Conservation (phyloP, 306 rosid species). For the Canavalia ensiformis region DNA sequence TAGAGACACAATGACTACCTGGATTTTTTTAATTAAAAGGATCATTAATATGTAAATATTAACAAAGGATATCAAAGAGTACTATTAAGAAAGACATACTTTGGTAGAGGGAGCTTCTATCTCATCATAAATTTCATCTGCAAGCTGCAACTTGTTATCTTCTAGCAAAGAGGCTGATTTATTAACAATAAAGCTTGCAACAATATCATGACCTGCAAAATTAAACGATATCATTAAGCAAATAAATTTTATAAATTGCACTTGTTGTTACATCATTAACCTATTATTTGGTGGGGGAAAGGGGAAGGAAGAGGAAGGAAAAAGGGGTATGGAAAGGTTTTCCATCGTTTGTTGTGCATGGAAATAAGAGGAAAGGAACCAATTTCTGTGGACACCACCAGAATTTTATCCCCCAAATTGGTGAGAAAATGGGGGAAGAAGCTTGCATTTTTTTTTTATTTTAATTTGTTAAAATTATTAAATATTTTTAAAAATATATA, state of each 20-base stretch:
- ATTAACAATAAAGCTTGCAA: conserved; percentile 72
- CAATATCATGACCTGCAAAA: conserved; percentile 76
- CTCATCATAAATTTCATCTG: conserved; percentile 71
- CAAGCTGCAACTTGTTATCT: conserved; percentile 68
- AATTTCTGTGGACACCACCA: too few species aligned
- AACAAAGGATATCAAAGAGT: conserved; percentile 31
- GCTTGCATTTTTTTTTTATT: too few species aligned
- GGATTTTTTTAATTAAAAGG: conserved; percentile 45
- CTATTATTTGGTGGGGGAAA: too few species aligned
- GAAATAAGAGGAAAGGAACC: too few species aligned
- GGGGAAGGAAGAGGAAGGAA: too few species aligned
- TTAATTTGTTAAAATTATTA: too few species aligned
- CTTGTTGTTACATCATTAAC: not conserved
- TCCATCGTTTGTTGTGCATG: too few species aligned
- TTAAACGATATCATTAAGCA: conserved; percentile 29
- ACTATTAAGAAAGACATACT: conserved; percentile 52
- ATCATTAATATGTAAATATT: conserved; percentile 35
- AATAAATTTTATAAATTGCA: conserved; percentile 23
- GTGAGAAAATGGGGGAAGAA: too few species aligned
- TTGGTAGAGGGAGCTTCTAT: conserved; percentile 63
- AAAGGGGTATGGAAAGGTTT: too few species aligned
- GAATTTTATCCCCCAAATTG: too few species aligned
- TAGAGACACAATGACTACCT: conserved; percentile 76
- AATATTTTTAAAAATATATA: too few species aligned
- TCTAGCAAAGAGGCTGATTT: conserved; percentile 70